phyloP scores from a whole-genome alignment of 1,139 yeast species.

The Suhomyces maxii region DNA sequence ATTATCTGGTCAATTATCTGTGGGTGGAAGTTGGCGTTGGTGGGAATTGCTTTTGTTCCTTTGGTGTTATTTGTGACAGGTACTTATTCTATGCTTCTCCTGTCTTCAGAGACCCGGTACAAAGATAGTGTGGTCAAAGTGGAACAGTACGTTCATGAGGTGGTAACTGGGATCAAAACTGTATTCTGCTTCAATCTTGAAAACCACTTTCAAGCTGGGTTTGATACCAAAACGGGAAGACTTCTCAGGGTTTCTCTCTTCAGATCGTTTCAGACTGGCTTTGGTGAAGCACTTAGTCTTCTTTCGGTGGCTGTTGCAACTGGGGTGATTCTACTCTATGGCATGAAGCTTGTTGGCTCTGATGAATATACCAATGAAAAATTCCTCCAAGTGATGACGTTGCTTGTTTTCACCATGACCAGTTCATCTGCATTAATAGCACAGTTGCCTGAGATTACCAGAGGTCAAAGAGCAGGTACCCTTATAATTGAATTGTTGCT shows the following conservation, averaged over 20 bases:
- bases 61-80: conserved; percentile 52
- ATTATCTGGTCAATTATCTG: conserved; percentile 69
- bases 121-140: conserved; percentile 54
- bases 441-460: conserved; percentile 72
- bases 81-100: conserved; percentile 52
- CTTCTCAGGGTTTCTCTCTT: conserved; percentile 36
- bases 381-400: conserved; percentile 67
- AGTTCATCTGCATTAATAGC: conserved; percentile 59
- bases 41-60: conserved; percentile 76
- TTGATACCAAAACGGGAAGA: conserved; percentile 26
- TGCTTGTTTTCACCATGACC: conserved; percentile 71
- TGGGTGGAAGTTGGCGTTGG: conserved; percentile 90
- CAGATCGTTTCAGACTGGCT: conserved; percentile 58
- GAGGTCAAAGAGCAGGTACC: conserved; percentile 74
- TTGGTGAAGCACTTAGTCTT: conserved; percentile 61
- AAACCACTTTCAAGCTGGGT: conserved; percentile 42
- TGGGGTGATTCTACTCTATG: conserved; percentile 72
- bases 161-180: conserved; percentile 60
- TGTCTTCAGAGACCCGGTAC: conserved; percentile 57
- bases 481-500: conserved; percentile 49
- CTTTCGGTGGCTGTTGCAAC: conserved; percentile 61
- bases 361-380: conserved; percentile 55
- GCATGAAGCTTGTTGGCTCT: conserved; percentile 63
- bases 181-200: conserved; percentile 58
- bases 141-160: conserved; percentile 59